phyloP scores from a whole-genome alignment of 225 moss, liverwort and hornwort species.

The Climacium dendroides region DNA sequence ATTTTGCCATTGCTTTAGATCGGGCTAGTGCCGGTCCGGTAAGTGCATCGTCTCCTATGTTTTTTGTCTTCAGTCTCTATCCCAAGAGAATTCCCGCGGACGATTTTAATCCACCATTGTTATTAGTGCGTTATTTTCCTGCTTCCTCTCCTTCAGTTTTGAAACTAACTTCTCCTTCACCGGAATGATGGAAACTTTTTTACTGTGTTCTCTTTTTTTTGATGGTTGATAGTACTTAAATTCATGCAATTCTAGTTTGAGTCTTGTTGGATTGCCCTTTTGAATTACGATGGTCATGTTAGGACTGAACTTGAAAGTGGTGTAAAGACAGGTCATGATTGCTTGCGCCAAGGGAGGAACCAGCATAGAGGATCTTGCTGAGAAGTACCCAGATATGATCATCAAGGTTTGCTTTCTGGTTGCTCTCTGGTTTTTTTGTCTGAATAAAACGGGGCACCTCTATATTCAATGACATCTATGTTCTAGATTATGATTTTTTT shows the following conservation, averaged over 20 bases:
- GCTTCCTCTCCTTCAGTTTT: background rate
- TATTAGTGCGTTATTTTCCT: background rate
- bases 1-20: constrained; percentile 91
- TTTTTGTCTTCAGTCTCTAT: background rate
- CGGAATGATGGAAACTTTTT: background rate
- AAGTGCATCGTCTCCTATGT: background rate
- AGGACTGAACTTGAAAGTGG: background rate
- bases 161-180: background rate
- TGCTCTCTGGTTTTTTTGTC: background rate
- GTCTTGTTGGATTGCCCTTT: background rate
- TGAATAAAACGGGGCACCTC: background rate
- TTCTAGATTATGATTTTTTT: background rate
- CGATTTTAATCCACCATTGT: background rate
- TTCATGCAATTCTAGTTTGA: background rate
- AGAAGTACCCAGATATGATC: constrained; percentile 94
- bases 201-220: background rate
- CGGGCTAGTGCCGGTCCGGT: constrained; percentile 92
- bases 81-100: background rate
- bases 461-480: background rate
- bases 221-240: background rate
- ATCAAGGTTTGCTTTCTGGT: constrained; percentile 50
- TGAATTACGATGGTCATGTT: background rate
- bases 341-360: constrained; percentile 97
- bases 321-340: constrained; percentile 61
- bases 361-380: constrained; percentile 97